Evolutionary conservation across 2,329 filamentous ascomycete genomes (phyloP).

Genomic region (Trichoderma sp.): DNA sequence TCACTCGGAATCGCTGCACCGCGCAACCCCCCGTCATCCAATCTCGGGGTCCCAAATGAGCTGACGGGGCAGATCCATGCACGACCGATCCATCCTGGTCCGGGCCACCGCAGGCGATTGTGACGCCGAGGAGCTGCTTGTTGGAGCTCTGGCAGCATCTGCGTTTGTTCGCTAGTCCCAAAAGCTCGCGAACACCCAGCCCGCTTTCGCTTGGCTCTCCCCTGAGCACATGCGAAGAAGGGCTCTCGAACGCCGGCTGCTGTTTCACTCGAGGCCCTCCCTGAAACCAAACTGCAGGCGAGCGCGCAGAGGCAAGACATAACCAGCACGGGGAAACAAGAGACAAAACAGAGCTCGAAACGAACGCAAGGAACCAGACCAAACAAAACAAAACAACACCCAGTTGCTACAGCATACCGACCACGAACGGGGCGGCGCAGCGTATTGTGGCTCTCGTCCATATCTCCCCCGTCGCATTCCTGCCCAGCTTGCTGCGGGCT

Average conservation of each 20-base stretch:
- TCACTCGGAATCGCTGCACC: conserved; percentile 8
- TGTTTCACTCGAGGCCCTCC: conserved; percentile 15
- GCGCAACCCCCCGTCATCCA: conserved; percentile 12
- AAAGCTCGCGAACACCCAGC: conserved; percentile 16
- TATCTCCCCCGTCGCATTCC: conserved; percentile 1
- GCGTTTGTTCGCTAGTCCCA: conserved; percentile 14
- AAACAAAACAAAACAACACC: background rate
- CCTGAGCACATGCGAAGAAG: conserved; percentile 18
- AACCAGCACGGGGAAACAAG: background rate
- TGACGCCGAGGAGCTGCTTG: conserved; percentile 11
- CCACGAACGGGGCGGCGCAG: background rate
- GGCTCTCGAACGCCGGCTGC: background rate
- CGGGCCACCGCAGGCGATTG: conserved; percentile 18
- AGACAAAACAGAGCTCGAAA: conserved; percentile 18
- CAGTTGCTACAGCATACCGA: background rate
- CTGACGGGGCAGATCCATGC: conserved; percentile 25
- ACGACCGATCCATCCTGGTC: conserved; percentile 21
- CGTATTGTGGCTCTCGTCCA: background rate
- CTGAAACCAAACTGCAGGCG: conserved; percentile 2
- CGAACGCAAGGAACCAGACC: background rate
- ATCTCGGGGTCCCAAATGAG: conserved; percentile 24
- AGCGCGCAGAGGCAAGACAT: conserved; percentile 7
- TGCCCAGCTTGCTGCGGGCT: conserved; percentile 25
- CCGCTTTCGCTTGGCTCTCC: conserved; percentile 23
- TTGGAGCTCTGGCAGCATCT: background rate